Evolutionary conservation across 2,329 filamentous ascomycete genomes (phyloP).

Genomic region (Arthrobotrys sphaeroides): DNA sequence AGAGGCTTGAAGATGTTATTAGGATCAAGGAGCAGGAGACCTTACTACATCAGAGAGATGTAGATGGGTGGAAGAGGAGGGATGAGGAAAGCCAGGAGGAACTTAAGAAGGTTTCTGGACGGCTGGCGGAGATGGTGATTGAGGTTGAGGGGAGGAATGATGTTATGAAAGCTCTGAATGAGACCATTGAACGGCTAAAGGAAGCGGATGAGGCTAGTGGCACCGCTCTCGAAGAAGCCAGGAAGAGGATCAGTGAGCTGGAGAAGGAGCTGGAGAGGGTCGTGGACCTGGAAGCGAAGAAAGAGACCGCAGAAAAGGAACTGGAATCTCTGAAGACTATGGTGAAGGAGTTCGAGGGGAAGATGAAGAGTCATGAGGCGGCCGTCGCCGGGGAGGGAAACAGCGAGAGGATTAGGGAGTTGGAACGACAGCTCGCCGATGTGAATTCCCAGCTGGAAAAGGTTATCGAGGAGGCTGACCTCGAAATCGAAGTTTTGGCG

Average conservation of each 20-base stretch:
- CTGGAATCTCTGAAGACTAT: background rate
- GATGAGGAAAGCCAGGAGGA: constrained; percentile 47
- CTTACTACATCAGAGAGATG: constrained; percentile 42
- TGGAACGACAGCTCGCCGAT: constrained; percentile 25
- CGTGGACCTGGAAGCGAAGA: constrained; percentile 15
- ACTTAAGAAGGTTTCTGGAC: constrained; percentile 36
- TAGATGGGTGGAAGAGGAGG: constrained; percentile 38
- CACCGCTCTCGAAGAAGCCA: constrained; percentile 21
- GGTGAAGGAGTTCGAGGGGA: constrained; percentile 29
- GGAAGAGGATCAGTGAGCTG: constrained; percentile 21
- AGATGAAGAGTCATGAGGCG: constrained; percentile 18
- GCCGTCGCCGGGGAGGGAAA: constrained; percentile 17
- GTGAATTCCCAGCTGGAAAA: constrained; percentile 21
- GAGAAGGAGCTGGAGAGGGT: constrained; percentile 31
- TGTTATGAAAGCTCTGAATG: constrained; percentile 46
- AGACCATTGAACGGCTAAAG: constrained; percentile 35
- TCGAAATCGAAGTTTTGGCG: constrained; percentile 41
- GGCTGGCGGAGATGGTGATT: constrained; percentile 47
- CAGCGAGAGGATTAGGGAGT: constrained; percentile 2
- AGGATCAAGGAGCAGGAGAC: constrained; percentile 48
- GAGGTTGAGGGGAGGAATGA: constrained; percentile 40
- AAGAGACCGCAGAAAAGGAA: constrained; percentile 19
- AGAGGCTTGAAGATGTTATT: constrained; percentile 37
- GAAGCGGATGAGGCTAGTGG: constrained; percentile 42
- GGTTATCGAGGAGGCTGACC: constrained; percentile 30